phyloP scores from a whole-genome alignment of 257 asterid species.

The Solanum pimpinellifolium region DNA sequence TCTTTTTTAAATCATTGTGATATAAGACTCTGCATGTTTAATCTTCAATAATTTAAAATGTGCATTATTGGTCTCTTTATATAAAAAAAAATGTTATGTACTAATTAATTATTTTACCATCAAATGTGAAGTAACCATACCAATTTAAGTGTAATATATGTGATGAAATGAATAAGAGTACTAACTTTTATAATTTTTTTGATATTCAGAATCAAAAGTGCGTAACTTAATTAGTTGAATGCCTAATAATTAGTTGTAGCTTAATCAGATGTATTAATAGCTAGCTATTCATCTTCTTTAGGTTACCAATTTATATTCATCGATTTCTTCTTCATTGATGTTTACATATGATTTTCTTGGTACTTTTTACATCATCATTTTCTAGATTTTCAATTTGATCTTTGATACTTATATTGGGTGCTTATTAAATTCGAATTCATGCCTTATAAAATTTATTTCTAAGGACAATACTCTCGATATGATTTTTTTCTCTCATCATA shows the following conservation, averaged over 20 bases:
- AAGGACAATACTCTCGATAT: background rate
- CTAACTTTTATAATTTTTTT: background rate
- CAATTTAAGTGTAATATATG: background rate
- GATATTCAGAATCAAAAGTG: background rate
- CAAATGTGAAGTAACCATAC: no score
- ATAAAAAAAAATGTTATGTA: no score
- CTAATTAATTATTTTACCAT: background rate
- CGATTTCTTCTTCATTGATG: background rate
- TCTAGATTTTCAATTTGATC: rapidly evolving
- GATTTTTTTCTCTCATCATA: no score
- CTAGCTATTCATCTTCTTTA: background rate
- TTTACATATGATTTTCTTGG: background rate
- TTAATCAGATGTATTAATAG: background rate
- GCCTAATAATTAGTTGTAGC: background rate
- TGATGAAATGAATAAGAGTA: background rate
- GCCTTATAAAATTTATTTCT: no score
- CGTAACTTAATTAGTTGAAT: background rate
- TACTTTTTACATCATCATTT: background rate
- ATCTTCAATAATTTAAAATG: background rate
- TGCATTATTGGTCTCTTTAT: background rate
- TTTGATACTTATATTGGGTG: no score
- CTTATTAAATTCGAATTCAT: no score
- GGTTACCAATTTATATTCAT: background rate
- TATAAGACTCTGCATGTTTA: background rate
- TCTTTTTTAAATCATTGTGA: background rate